Evolutionary conservation across 305 asterid genomes (phyloP).

Genomic region (Solanum chacoense): DNA sequence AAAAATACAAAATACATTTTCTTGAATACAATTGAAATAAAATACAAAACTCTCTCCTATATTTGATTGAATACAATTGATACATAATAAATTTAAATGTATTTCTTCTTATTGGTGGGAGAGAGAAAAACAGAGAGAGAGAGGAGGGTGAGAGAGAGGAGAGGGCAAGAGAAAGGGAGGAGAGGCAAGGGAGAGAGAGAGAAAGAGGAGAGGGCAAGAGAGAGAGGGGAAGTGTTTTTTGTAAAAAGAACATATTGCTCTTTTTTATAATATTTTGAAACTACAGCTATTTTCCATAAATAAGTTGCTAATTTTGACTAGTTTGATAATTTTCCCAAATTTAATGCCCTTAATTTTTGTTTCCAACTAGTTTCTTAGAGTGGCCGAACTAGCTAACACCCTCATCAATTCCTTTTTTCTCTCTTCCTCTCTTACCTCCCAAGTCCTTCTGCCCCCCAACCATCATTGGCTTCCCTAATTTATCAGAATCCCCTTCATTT

Average conservation of each 20-base stretch:
- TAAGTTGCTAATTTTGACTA: background rate
- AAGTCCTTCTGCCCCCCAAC: background rate
- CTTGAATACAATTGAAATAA: background rate
- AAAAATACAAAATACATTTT: background rate
- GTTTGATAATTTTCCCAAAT: background rate
- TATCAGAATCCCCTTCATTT: background rate
- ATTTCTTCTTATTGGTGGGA: background rate
- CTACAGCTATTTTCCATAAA: background rate
- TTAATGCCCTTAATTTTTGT: background rate
- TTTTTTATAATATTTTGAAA: background rate
- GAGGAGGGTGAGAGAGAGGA: background rate
- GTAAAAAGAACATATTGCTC: background rate
- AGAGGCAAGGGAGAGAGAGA: background rate
- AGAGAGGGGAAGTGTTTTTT: background rate
- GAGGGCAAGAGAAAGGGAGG: background rate
- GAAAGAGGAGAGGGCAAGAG: background rate
- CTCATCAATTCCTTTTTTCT: background rate
- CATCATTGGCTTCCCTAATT: background rate
- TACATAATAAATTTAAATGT: background rate
- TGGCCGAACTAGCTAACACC: background rate
- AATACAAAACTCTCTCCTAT: background rate
- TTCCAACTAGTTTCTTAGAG: background rate
- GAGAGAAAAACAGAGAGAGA: background rate
- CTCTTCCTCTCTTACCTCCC: background rate
- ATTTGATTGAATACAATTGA: background rate